Conservation (phyloP, 83 land plant genomes). For the Thuja plicata region DNA sequence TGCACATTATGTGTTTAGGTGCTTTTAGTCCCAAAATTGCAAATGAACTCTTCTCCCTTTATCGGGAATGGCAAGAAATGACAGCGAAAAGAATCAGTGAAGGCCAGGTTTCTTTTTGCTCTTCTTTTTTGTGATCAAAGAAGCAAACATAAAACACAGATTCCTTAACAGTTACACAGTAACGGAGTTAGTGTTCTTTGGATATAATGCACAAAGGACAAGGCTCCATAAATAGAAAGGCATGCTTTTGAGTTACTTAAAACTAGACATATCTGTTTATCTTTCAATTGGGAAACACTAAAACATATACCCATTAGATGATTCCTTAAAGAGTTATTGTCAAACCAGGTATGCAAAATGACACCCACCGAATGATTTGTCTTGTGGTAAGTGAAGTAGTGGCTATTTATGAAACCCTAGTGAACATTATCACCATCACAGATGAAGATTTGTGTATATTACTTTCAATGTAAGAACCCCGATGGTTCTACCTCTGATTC, state of each 20-base stretch:
- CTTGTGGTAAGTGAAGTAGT: background rate
- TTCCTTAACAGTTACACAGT: background rate
- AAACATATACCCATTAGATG: background rate
- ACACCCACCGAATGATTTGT: background rate
- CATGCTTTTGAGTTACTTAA: background rate
- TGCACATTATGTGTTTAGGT: conserved; percentile 26
- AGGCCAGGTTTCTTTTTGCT: conserved; percentile 37
- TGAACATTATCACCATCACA: too few species aligned
- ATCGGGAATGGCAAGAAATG: conserved; percentile 65
- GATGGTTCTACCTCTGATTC: too few species aligned
- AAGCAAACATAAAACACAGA: background rate
- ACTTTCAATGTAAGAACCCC: too few species aligned
- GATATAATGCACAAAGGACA: background rate
- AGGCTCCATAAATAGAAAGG: background rate
- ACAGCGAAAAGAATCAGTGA: conserved; percentile 46
- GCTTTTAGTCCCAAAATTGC: conserved; percentile 44
- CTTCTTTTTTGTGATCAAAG: background rate
- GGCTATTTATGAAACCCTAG: background rate
- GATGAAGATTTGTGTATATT: background rate
- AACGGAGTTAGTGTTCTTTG: background rate
- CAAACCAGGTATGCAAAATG: background rate
- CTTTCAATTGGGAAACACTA: background rate
- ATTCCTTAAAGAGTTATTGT: background rate
- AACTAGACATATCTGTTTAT: background rate
- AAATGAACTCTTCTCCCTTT: conserved; percentile 60